These are phyloP conservation scores for Phytophthora nicotianae DNA, from an alignment of 352 stramenopile species.

Conservation along the genomic window DNA sequence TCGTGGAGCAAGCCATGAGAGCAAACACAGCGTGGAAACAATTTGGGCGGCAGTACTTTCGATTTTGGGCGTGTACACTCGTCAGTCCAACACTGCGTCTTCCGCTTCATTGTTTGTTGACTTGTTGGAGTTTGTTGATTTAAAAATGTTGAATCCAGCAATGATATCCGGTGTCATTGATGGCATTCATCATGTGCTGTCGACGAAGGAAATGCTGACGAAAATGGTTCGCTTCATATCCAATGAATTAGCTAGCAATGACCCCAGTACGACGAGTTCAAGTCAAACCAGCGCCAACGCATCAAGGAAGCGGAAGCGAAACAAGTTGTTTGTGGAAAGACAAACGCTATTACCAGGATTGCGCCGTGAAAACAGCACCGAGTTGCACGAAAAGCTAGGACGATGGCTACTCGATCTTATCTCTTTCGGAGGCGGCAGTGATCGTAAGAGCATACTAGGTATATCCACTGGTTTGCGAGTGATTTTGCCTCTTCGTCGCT, in stretches of 20 bases:
- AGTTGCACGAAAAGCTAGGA: slow-evolving; percentile 43
- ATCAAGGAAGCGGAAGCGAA: slow-evolving; percentile 36
- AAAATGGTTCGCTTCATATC: slow-evolving; percentile 35
- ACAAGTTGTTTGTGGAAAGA: slow-evolving; percentile 8
- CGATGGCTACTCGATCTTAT: slow-evolving; percentile 51
- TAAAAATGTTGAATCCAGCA: slow-evolving; percentile 17
- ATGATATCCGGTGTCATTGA: slow-evolving; percentile 29
- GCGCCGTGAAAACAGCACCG: slow-evolving; percentile 10
- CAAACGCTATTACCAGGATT: slow-evolving; percentile 2
- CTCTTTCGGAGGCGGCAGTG: slow-evolving; percentile 39
- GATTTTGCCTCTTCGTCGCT: slow-evolving; percentile 53
- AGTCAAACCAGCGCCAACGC: slow-evolving; percentile 16
- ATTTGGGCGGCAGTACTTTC: slow-evolving; percentile 36
- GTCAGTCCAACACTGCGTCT: slow-evolving; percentile 24
- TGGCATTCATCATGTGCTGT: slow-evolving; percentile 30
- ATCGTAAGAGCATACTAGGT: slow-evolving; percentile 34
- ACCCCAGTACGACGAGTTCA: slow-evolving; percentile 1
- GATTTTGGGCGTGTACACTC: slow-evolving; percentile 34
- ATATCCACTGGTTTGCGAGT: slow-evolving; percentile 47
- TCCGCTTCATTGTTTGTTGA: slow-evolving; percentile 33
- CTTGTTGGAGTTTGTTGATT: slow-evolving; percentile 29
- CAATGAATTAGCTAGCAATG: slow-evolving; percentile 21
- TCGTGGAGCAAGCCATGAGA: slow-evolving; percentile 11
- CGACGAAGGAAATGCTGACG: slow-evolving; percentile 28
- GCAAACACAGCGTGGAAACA: slow-evolving; percentile 11